Conservation (phyloP, 495 filamentous ascomycete species). For the Lophiotrema nucula region DNA sequence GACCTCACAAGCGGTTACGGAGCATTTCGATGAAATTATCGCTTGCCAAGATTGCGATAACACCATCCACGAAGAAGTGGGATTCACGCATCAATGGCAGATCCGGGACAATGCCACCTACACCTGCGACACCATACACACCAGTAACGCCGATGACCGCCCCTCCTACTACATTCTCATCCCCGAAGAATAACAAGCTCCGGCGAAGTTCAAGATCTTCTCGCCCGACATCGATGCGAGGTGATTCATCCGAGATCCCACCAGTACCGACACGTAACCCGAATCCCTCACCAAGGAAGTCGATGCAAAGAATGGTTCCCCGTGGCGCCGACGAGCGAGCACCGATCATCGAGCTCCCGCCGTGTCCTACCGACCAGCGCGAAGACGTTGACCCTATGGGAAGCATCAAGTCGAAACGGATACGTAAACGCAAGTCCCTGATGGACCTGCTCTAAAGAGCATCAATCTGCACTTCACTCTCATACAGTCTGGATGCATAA, state of each 20-base stretch:
- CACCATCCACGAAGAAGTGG: constrained; percentile 28
- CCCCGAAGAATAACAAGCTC: not conserved
- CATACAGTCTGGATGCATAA: not conserved
- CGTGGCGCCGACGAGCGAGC: constrained; percentile 33
- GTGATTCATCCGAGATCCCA: constrained; percentile 4
- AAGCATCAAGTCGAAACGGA: constrained; percentile 14
- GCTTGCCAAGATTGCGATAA: constrained; percentile 30
- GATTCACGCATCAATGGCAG: constrained; percentile 27
- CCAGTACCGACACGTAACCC: not conserved
- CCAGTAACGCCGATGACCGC: constrained; percentile 26
- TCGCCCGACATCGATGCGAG: not conserved
- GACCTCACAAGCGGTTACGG: constrained; percentile 30
- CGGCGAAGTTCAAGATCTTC: constrained; percentile 11
- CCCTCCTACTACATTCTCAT: constrained; percentile 1
- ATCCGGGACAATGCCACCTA: constrained; percentile 7
- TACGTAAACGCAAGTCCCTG: constrained; percentile 30
- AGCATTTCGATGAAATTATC: constrained; percentile 30
- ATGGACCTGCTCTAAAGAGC: constrained; percentile 22
- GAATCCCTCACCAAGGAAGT: not conserved
- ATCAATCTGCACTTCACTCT: too few species aligned
- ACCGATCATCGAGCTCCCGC: constrained; percentile 27
- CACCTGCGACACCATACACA: constrained; percentile 18
- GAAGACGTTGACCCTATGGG: not conserved
- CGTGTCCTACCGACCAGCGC: constrained; percentile 14
- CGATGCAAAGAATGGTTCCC: constrained; percentile 11